Evolutionary conservation across 129 eudicot species (phyloP), one percentile per base, ranked within the genome.

Genomic region (Pittosporum tobira): DNA sequence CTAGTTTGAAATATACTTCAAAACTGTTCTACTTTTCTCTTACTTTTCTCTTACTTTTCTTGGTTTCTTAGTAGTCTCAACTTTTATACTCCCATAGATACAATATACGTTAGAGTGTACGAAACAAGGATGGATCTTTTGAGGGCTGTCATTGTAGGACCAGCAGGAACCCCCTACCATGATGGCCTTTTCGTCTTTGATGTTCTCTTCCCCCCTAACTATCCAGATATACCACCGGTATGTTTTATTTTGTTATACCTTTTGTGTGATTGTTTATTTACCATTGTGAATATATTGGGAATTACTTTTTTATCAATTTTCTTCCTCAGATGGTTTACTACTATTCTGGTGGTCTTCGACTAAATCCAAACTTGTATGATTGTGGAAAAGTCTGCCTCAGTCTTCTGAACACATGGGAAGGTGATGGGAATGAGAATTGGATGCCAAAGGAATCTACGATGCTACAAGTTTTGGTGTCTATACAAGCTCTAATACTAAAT

Each of bases 151-250:
- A 62, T 85, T 18, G 44, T 79, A 23, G 95, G 95, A 23, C 84
- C 95, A 6, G 87, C 82, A 54, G 95, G 95, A 60, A 85, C 95
- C 20, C 95, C 95, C 1, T 85, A 85, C 73, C 95, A 85, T 18
- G 90, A 85, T 57, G 95, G 95, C 13, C 84, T 85, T 49, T 85
- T 81, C 38, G 79, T 82, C 59, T 85, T 85, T 63, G 95, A 85
- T 71, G 71, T 74, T 43, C 65, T 63, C 57, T 81, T 85, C 48
- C 95, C 87, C 30, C 76, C 81, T 31, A 31, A 50, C 28, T 85
- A 85, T 62, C 95, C 95, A 16, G 60, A 65, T 37, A 36, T 34
- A 5, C 95, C 95, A 13, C 95, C 90, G 77, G 95, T 85, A 69
- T 62, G 70, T 62, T 43, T 27, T 22, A 18, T 7, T 55, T 0